Conservation (phyloP, 257 asterid species). For the Avicennia marina region DNA sequence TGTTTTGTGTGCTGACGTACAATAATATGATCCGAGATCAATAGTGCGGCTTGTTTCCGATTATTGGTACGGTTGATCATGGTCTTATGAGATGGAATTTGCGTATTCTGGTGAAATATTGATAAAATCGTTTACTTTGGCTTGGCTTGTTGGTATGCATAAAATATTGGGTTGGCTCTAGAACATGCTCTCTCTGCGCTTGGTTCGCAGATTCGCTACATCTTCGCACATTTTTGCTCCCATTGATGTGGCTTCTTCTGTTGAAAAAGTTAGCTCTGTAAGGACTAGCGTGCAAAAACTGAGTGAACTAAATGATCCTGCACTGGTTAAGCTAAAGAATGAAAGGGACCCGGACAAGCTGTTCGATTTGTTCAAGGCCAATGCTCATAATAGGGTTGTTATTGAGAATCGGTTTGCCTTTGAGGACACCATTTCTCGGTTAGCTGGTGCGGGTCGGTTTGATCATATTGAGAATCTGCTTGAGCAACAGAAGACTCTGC, state of each 20-base stretch:
- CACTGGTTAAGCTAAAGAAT: constrained; percentile 57
- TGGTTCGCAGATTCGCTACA: constrained; percentile 69
- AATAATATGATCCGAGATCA: too few relatives aligned
- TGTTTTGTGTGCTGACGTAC: too few relatives aligned
- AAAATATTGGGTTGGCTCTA: constrained; percentile 23
- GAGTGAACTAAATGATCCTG: constrained; percentile 50
- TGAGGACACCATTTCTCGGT: constrained; percentile 66
- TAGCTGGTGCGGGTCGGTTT: constrained; percentile 71
- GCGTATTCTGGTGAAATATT: constrained; percentile 10
- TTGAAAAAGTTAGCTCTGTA: constrained; percentile 16
- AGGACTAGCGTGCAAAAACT: constrained; percentile 18
- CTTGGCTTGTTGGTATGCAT: constrained; percentile 35
- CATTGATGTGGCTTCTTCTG: constrained; percentile 17
- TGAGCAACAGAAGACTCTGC: constrained; percentile 80
- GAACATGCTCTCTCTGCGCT: constrained; percentile 75
- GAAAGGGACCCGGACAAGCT: constrained; percentile 69
- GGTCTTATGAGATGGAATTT: constrained; percentile 19
- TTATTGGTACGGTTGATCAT: too few relatives aligned
- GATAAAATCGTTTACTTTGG: constrained; percentile 25
- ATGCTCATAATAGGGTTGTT: constrained; percentile 61
- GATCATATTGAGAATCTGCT: constrained; percentile 71
- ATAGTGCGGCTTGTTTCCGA: too few relatives aligned
- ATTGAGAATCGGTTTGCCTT: constrained; percentile 70
- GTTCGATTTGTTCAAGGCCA: constrained; percentile 66
- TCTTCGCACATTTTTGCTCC: constrained; percentile 22